Evolutionary conservation across 345 rosid species (phyloP).

Genomic region (Laguncularia racemosa): DNA sequence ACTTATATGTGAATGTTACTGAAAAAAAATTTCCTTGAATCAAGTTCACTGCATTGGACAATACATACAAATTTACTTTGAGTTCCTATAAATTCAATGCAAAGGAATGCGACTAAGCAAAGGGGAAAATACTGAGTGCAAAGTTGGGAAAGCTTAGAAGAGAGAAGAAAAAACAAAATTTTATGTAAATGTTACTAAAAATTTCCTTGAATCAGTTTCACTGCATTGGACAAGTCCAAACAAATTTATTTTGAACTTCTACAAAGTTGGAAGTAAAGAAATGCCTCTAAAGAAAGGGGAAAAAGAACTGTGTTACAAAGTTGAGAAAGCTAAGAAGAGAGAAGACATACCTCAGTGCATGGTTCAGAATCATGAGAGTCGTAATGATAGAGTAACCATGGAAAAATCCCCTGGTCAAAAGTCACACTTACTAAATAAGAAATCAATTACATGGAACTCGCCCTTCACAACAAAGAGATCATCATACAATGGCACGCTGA

Average conservation of each 20-base stretch:
- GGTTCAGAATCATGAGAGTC: constrained; percentile 87
- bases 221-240: not conserved
- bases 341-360: constrained; percentile 73
- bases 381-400: constrained; percentile 88
- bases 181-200: no score
- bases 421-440: not conserved
- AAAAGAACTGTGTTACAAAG: constrained; percentile 10
- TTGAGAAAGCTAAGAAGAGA: constrained; percentile 10
- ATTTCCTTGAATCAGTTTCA: no score
- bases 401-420: constrained; percentile 76
- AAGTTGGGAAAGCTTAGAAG: constrained; percentile 9
- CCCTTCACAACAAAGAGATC: no score
- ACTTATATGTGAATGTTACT: no score
- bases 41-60: no score
- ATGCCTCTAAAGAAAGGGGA: constrained; percentile 1
- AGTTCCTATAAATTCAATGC: not conserved
- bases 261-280: no score
- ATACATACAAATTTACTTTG: constrained; percentile 13
- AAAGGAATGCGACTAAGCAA: not conserved
- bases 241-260: constrained; percentile 14
- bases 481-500: no score
- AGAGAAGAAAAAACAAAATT: constrained; percentile 3
- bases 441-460: not conserved
- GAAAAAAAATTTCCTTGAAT: no score
- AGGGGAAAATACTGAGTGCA: constrained; percentile 12